Base-by-base conservation (phyloP, 768 basidiomycete species). In the Tricholoma terreum region DNA sequence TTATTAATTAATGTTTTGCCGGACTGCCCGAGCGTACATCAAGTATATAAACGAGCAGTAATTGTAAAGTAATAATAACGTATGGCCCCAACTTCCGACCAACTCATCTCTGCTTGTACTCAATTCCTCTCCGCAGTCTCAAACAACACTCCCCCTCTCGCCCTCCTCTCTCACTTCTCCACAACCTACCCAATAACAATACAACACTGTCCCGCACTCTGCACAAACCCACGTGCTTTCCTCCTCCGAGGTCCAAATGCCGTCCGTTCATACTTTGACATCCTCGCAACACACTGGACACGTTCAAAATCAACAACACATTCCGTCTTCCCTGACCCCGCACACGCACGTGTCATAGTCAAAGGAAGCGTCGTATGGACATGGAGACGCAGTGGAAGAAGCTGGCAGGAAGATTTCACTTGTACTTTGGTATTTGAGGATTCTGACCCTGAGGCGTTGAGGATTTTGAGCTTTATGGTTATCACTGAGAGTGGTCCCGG, bases 221-320 rank as follows among this genome's bases (percentile, higher is more conserved):
- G 74, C 58, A 61, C 72, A 1, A 61, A 73, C 54, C 73, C 75
- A 5, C 62, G 67, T 19, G 56, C 72, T 4, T 74, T 74, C 1
- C 69, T 73, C 10, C 62, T 80, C 5, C 63, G 69, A 30, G 80
- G 80, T 8, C 59, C 71, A 12, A 80, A 80, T 53, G 80, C 77
- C 14, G 67, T 80, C 27, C 76, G 79, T 17, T 81, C 80, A 0
- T 81, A 80, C 60, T 79, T 80, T 50, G 79, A 81, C 64, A 65
- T 80, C 43, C 64, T 80, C 30, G 71, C 76, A 14, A 78, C 78
- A 2, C 73, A 80, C 60, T 81, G 75, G 74, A 69, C 66, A 4
- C 75, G 79, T 7, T 67, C 73, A 1, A 61, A 71, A 19, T 58
- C 72, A 15, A 17, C 65, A 53, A 55, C 63, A 27, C 63, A 70